Evolutionary conservation across 768 basidiomycete species (phyloP).

Genomic region (Obba rivulosa): DNA sequence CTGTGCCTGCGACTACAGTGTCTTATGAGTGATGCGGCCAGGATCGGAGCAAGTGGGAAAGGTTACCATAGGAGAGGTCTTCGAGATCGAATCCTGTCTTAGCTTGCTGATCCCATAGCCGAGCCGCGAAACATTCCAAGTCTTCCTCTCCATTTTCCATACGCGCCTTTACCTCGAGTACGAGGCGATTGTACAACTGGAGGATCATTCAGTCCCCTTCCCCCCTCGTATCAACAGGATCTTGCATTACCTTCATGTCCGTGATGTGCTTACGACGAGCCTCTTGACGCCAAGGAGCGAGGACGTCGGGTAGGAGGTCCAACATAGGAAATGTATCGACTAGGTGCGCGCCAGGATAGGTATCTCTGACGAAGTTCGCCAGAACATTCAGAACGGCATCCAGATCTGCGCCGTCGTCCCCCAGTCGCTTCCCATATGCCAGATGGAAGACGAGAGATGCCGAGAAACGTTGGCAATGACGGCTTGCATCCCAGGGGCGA

Average conservation of each 20-base stretch:
- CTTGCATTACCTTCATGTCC: conserved; percentile 8
- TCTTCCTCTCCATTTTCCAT: conserved; percentile 12
- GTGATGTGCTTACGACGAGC: conserved; percentile 10
- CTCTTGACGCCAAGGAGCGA: conserved; percentile 13
- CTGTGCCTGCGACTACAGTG: conserved; percentile 13
- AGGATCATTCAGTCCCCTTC: not conserved
- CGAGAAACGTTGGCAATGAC: not conserved
- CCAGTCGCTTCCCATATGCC: conserved; percentile 19
- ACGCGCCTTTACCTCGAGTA: conserved; percentile 16
- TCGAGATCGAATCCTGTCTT: conserved; percentile 9
- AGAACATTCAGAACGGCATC: conserved; percentile 15
- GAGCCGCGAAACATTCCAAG: conserved; percentile 16
- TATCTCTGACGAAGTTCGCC: conserved; percentile 20
- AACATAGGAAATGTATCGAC: conserved; percentile 7
- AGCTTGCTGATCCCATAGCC: conserved; percentile 12
- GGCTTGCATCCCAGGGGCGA: not conserved
- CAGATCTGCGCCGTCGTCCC: conserved; percentile 21
- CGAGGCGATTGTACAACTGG: conserved; percentile 18
- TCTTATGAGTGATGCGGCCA: not conserved
- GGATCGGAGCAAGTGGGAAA: not conserved
- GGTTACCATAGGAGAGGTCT: conserved; percentile 10
- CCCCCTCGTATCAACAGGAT: not conserved
- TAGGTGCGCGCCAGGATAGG: conserved; percentile 14
- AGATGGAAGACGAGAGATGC: not conserved
- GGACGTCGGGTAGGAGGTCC: conserved; percentile 23